phyloP scores from a whole-genome alignment of 495 filamentous ascomycete species.

The Penicillium cataractarum region DNA sequence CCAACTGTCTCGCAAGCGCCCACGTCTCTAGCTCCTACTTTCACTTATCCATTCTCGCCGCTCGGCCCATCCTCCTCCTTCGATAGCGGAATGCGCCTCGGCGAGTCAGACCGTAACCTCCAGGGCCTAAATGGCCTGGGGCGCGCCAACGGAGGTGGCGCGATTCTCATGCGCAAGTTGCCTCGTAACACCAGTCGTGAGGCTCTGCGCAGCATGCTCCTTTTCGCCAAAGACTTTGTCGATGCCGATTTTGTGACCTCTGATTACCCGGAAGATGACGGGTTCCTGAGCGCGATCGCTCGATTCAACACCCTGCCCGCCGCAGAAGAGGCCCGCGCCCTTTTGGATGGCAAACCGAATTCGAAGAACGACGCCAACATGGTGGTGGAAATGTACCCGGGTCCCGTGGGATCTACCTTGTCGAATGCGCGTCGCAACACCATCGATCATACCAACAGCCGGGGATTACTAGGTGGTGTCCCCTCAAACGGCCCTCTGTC shows the following conservation, averaged over 20 bases:
- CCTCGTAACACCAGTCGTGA: constrained; percentile 74
- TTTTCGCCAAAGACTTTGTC: constrained; percentile 83
- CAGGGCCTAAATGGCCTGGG: constrained; percentile 51
- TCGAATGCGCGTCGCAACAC: constrained; percentile 58
- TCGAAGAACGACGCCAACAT: constrained; percentile 73
- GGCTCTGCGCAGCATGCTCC: constrained; percentile 75
- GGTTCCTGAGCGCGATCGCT: constrained; percentile 74
- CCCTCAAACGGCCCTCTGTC: constrained; percentile 59
- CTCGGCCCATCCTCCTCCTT: constrained; percentile 47
- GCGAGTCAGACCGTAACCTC: constrained; percentile 49
- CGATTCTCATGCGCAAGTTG: constrained; percentile 75
- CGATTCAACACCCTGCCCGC: constrained; percentile 71
- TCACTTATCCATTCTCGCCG: constrained; percentile 50
- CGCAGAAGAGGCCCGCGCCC: constrained; percentile 74
- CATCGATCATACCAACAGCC: constrained; percentile 58
- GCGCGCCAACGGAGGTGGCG: constrained; percentile 43
- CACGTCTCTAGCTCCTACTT: constrained; percentile 42
- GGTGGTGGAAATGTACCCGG: constrained; percentile 72
- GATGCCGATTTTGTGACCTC: constrained; percentile 69
- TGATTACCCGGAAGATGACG: constrained; percentile 69
- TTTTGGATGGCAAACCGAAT: constrained; percentile 81
- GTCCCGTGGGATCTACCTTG: constrained; percentile 45
- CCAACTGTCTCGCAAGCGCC: constrained; percentile 46
- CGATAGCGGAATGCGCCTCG: constrained; percentile 54
- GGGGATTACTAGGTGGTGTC: constrained; percentile 56